phyloP scores from a whole-genome alignment of 768 basidiomycete species.

The Tylopilus subfusipes region DNA sequence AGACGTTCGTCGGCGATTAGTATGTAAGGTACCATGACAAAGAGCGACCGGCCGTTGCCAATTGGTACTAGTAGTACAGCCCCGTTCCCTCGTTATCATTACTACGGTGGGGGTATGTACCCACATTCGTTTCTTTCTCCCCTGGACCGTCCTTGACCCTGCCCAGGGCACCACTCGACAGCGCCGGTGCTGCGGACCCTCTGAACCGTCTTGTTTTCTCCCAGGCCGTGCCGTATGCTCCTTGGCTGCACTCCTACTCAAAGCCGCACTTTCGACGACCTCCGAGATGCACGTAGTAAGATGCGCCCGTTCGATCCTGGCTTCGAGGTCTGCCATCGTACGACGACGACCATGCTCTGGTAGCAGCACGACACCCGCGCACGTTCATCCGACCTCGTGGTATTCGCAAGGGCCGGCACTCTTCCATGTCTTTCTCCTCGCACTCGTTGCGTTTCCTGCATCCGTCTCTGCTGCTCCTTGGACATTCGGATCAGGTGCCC shows the following conservation, averaged over 20 bases:
- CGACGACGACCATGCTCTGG: constrained; percentile 7
- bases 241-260: not conserved
- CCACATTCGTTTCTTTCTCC: not conserved
- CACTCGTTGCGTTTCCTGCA: not conserved
- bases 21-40: not conserved
- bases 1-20: too few species aligned
- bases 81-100: not conserved
- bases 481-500: not conserved
- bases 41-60: not conserved
- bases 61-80: constrained; percentile 2
- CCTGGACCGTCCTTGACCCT: not conserved
- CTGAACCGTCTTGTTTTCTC: not conserved
- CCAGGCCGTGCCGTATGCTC: not conserved
- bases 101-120: not conserved
- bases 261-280: constrained; percentile 1
- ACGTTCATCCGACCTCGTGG: constrained; percentile 3
- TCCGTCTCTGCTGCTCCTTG: constrained; percentile 10
- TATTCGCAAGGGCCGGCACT: not conserved
- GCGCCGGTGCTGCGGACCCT: not conserved
- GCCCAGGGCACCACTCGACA: constrained; percentile 10
- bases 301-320: not conserved
- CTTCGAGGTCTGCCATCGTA: not conserved
- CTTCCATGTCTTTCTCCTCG: constrained; percentile 2
- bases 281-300: constrained; percentile 3
- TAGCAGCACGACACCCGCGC: not conserved